Percentiles rank a stretch among this genome's conserved stretches.
phyloP scores from a whole-genome alignment of 352 stramenopile genomes.

The Phytophthora citrophthora region DNA sequence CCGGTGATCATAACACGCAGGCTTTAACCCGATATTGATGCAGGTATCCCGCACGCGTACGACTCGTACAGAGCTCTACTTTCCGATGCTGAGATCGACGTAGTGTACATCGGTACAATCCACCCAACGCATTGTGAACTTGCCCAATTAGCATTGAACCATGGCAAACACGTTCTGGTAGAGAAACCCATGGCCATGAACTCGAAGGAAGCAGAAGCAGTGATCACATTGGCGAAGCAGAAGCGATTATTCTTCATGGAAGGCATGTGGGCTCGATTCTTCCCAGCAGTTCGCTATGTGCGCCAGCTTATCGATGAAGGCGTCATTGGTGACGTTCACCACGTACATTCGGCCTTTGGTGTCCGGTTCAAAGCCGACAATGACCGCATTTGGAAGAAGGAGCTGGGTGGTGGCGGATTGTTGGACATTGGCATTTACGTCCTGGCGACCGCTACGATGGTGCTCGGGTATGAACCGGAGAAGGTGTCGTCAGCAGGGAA shows the following conservation, averaged over 20 bases:
- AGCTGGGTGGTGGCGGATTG: conserved; percentile 72
- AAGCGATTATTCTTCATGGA: conserved; percentile 70
- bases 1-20: not conserved
- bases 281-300: conserved; percentile 68
- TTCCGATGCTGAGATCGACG: conserved; percentile 78
- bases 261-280: conserved; percentile 88
- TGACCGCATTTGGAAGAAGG: conserved; percentile 70
- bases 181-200: conserved; percentile 92
- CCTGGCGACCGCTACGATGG: conserved; percentile 75
- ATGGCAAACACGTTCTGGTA: conserved; percentile 77
- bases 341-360: conserved; percentile 45
- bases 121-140: conserved; percentile 74
- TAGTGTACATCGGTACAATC: conserved; percentile 91
- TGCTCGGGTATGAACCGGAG: conserved; percentile 52
- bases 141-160: conserved; percentile 33
- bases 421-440: conserved; percentile 88
- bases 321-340: conserved; percentile 57
- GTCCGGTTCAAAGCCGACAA: conserved; percentile 40
- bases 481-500: conserved; percentile 57
- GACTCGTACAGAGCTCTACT: conserved; percentile 87
- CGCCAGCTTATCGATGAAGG: conserved; percentile 47
- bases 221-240: conserved; percentile 34
- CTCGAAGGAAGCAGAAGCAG: conserved; percentile 62
- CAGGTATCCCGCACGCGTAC: conserved; percentile 66
- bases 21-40: not conserved